Percentiles rank a stretch among this genome's conserved stretches.
Conservation (phyloP, 2,329 filamentous ascomycete species). For the Dendryphion nanum region DNA sequence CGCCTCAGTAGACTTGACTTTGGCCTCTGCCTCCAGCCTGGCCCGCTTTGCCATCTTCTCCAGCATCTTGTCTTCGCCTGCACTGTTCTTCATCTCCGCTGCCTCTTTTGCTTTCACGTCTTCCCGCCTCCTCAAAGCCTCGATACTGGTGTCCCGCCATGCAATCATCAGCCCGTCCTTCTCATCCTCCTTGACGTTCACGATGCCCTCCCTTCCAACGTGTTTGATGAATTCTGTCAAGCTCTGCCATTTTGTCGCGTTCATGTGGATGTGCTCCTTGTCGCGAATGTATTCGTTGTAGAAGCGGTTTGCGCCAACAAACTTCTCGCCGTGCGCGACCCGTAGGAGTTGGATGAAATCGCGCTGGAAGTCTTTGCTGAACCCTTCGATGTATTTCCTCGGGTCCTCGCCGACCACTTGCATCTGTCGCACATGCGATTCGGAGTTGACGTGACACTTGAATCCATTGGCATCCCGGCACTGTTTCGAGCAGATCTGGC, state of each 20-base stretch:
- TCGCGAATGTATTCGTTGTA: constrained; percentile 89
- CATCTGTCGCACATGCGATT: constrained; percentile 88
- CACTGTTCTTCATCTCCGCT: constrained; percentile 87
- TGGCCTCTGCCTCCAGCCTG: constrained; percentile 52
- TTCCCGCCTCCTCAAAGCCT: constrained; percentile 76
- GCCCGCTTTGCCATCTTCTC: constrained; percentile 80
- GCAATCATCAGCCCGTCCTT: constrained; percentile 82
- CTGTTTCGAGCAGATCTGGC: constrained; percentile 71
- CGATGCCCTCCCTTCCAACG: constrained; percentile 82
- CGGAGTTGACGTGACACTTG: constrained; percentile 72
- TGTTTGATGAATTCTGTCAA: constrained; percentile 89
- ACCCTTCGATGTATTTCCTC: constrained; percentile 79
- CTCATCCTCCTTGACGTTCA: constrained; percentile 78
- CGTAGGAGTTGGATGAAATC: constrained; percentile 76
- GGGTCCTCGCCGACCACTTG: constrained; percentile 83
- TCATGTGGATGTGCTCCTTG: constrained; percentile 79
- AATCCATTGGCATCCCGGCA: constrained; percentile 77
- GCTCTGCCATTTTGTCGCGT: constrained; percentile 83
- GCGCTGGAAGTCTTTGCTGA: constrained; percentile 73
- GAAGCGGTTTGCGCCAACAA: constrained; percentile 84
- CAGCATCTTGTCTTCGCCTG: constrained; percentile 80
- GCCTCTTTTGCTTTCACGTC: constrained; percentile 79
- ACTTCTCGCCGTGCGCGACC: constrained; percentile 88
- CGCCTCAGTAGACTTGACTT: constrained; percentile 30
- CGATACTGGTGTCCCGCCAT: constrained; percentile 90